phyloP scores from a whole-genome alignment of 148 eudicot species.

The Pouteria glomerata region DNA sequence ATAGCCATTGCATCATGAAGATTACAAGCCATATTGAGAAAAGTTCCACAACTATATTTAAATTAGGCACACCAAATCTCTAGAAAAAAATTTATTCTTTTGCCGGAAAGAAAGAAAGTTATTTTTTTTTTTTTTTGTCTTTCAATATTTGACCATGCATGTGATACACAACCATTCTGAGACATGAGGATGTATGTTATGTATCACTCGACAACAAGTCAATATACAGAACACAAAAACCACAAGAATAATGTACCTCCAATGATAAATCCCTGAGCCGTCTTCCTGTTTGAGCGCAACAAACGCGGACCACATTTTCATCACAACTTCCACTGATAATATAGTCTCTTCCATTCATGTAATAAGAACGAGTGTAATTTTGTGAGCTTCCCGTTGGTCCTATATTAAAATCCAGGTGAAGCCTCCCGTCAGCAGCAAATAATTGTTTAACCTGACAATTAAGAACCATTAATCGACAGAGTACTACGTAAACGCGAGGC shows the following conservation, averaged over 20 bases:
- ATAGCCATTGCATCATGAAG: background rate
- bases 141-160: background rate
- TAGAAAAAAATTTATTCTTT: background rate
- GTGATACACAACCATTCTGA: background rate
- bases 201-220: background rate
- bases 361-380: constrained; percentile 91
- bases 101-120: background rate
- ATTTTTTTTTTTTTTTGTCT: background rate
- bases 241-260: constrained; percentile 37
- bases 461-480: background rate
- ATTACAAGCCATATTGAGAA: background rate
- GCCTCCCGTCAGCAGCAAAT: constrained; percentile 88
- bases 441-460: constrained; percentile 83
- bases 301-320: constrained; percentile 80
- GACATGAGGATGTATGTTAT: background rate
- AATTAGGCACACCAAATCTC: background rate
- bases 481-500: background rate
- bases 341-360: constrained; percentile 86
- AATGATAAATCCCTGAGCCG: constrained; percentile 72
- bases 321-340: constrained; percentile 89
- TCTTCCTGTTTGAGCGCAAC: constrained; percentile 93
- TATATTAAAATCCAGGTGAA: constrained; percentile 68
- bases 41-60: background rate
- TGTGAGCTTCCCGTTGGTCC: constrained; percentile 82
- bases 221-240: constrained; percentile 2